Percentiles rank a stretch among this genome's conserved stretches.
These are phyloP conservation scores for Monascus purpureus DNA, from an alignment of 495 filamentous ascomycete species.

Conservation along the genomic window DNA sequence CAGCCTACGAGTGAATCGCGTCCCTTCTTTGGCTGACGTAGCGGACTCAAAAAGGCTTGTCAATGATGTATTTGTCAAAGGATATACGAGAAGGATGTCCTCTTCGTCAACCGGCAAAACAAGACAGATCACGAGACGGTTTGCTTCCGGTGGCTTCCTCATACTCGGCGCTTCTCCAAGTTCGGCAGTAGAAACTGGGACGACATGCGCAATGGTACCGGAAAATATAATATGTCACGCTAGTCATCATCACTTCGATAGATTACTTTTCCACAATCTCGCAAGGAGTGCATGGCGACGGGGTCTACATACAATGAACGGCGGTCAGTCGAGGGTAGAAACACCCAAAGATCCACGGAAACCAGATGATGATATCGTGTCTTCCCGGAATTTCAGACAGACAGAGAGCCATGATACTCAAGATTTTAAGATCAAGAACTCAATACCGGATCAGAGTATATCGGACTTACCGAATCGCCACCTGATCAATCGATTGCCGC, in stretches of 20 bases:
- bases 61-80: constrained; percentile 9
- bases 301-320: constrained; percentile 20
- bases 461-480: constrained; percentile 20
- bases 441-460: constrained; percentile 5
- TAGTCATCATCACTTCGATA: constrained; percentile 5
- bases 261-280: constrained; percentile 2
- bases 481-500: constrained; percentile 49
- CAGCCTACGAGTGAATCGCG: constrained; percentile 15
- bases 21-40: constrained; percentile 7
- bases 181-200: constrained; percentile 20
- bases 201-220: constrained; percentile 19
- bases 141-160: constrained; percentile 27
- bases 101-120: constrained; percentile 7
- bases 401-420: constrained; percentile 2
- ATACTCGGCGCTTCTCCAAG: constrained; percentile 22
- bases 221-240: constrained; percentile 16
- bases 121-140: constrained; percentile 17
- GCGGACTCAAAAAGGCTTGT: constrained; percentile 6
- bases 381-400: constrained; percentile 3
- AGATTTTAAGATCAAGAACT: not conserved
- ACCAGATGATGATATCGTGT: constrained; percentile 4
- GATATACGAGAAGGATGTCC: constrained; percentile 9
- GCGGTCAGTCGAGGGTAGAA: constrained; percentile 5
- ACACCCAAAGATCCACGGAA: constrained; percentile 3
- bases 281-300: constrained; percentile 15